Percentiles rank a stretch among this genome's conserved stretches.
Evolutionary conservation across 176 grass and related monocot genomes (phyloP).

Genomic region (Musa troglodytarum): DNA sequence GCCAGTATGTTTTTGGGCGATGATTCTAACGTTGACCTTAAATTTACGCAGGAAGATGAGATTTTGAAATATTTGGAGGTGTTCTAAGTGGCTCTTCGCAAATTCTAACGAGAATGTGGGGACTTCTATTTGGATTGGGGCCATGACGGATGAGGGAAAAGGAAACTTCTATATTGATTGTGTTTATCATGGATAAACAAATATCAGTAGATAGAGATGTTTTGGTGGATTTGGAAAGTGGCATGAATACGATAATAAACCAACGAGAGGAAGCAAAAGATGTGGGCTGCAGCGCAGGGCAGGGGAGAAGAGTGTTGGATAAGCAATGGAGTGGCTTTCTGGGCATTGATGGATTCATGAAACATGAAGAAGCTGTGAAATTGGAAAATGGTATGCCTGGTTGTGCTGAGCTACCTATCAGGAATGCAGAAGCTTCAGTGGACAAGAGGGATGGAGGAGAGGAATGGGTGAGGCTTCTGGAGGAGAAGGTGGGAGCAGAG

Average conservation of each 20-base stretch:
- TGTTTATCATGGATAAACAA: conserved; percentile 46
- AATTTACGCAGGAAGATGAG: background rate
- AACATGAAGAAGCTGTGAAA: conserved; percentile 27
- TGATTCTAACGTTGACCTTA: background rate
- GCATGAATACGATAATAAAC: conserved; percentile 23
- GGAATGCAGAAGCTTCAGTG: conserved; percentile 21
- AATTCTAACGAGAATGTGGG: background rate
- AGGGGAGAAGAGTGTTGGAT: conserved; percentile 19
- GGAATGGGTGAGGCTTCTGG: conserved; percentile 31
- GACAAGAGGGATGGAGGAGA: conserved; percentile 40
- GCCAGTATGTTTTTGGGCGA: background rate
- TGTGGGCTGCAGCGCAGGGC: conserved; percentile 1
- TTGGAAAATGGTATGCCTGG: conserved; percentile 15
- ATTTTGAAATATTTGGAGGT: conserved; percentile 1
- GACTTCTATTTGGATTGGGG: background rate
- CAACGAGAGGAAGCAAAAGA: conserved; percentile 18
- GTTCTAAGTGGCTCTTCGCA: background rate
- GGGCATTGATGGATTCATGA: conserved; percentile 15
- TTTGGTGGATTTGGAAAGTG: conserved; percentile 68
- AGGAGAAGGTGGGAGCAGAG: conserved; percentile 29
- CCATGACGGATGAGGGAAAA: background rate
- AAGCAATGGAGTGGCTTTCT: conserved; percentile 20
- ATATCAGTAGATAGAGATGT: conserved; percentile 25
- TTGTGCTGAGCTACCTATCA: conserved; percentile 18
- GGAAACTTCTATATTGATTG: background rate